Evolutionary conservation across 2,329 filamentous ascomycete genomes (phyloP).

Genomic region (Botrytis byssoidea): DNA sequence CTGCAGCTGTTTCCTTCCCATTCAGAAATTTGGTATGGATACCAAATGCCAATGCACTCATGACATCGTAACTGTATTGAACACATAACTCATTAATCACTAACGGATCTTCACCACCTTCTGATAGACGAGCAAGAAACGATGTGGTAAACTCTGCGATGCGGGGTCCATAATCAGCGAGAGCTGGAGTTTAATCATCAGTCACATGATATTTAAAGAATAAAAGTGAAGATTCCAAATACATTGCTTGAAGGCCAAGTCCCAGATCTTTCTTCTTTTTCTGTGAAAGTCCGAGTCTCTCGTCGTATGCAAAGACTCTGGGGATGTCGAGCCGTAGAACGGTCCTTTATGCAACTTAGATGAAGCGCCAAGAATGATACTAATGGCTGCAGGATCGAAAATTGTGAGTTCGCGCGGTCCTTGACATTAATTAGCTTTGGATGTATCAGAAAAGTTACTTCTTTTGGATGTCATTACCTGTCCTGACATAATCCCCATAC

Average conservation of each 20-base stretch:
- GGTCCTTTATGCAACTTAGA: constrained; percentile 28
- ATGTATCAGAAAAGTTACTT: background rate
- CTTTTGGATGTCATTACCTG: background rate
- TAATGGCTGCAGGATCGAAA: constrained; percentile 28
- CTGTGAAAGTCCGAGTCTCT: constrained; percentile 29
- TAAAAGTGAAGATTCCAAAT: background rate
- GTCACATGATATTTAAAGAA: background rate
- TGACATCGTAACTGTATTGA: constrained; percentile 33
- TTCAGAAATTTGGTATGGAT: constrained; percentile 19
- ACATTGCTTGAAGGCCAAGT: constrained; percentile 11
- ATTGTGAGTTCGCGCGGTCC: constrained; percentile 30
- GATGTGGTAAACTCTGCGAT: background rate
- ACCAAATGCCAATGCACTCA: constrained; percentile 31
- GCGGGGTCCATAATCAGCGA: constrained; percentile 1
- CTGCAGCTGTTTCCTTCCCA: background rate
- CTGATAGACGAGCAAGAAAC: background rate
- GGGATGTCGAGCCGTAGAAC: constrained; percentile 31
- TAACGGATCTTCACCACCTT: constrained; percentile 23
- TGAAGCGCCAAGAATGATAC: constrained; percentile 24
- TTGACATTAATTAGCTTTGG: background rate
- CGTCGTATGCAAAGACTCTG: constrained; percentile 27
- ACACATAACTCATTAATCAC: constrained; percentile 30
- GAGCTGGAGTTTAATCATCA: background rate
- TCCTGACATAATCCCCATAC: constrained; percentile 34
- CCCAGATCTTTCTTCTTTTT: constrained; percentile 31